A percentile compares a stretch with the other conserved stretches of the same genome.
Evolutionary conservation across 345 rosid genomes (phyloP).

Genomic region (Linum trigynum): DNA sequence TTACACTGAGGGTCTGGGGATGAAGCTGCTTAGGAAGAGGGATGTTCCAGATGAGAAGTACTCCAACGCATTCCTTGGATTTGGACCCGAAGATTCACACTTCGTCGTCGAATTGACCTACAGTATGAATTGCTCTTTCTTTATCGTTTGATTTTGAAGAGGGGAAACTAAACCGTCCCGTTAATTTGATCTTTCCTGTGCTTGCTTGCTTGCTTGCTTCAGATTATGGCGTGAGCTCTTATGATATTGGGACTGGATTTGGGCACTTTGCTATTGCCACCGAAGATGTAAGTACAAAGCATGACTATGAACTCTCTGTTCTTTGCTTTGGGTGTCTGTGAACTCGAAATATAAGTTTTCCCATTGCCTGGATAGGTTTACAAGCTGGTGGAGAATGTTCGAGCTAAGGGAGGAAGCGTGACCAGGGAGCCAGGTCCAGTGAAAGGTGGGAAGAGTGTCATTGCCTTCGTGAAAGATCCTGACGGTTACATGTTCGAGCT

Average conservation of each 20-base stretch:
- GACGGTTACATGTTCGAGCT: slow-evolving; percentile 84
- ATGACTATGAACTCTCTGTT: not conserved
- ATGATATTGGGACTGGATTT: slow-evolving; percentile 90
- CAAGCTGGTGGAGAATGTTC: slow-evolving; percentile 63
- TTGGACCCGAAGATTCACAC: slow-evolving; percentile 70
- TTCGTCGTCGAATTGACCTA: slow-evolving; percentile 82
- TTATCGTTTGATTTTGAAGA: not conserved
- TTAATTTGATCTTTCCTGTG: not conserved
- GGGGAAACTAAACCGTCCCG: too few species aligned
- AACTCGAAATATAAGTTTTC: not conserved
- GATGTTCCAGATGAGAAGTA: slow-evolving; percentile 88
- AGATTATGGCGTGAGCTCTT: slow-evolving; percentile 82
- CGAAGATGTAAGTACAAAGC: slow-evolving; percentile 47
- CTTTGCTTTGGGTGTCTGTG: not conserved
- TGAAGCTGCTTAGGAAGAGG: slow-evolving; percentile 83
- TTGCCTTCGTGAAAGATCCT: slow-evolving; percentile 96
- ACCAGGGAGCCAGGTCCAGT: slow-evolving; percentile 93
- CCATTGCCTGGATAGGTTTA: slow-evolving; percentile 35
- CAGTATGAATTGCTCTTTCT: slow-evolving; percentile 33
- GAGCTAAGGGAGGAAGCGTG: slow-evolving; percentile 68
- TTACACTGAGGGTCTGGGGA: slow-evolving; percentile 85
- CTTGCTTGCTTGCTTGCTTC: slow-evolving; percentile 11
- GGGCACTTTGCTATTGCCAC: slow-evolving; percentile 93
- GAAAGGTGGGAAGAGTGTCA: slow-evolving; percentile 61
- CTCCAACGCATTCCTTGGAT: slow-evolving; percentile 88